Evolutionary conservation across 352 stramenopile species (phyloP), one percentile per base, ranked within the genome.

Genomic region (Globisporangium orthogonon): DNA sequence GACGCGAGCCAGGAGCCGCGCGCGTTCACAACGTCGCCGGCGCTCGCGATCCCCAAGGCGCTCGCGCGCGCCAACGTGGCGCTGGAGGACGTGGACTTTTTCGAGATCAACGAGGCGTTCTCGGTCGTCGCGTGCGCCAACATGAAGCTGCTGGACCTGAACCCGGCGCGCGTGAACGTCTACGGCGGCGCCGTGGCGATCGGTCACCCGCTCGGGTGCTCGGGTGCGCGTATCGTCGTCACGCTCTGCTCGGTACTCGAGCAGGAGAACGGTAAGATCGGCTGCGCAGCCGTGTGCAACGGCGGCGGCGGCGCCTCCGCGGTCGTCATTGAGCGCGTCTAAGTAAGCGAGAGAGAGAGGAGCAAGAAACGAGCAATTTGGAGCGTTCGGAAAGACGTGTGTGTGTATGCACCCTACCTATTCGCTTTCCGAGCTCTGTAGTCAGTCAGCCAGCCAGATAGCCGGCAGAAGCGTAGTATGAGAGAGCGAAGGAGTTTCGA

Each of bases 71-170:
- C 95, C 3, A 76, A 82, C 37, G 29, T 98, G 11, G 41, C 56
- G n/a, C 59, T 90, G 13, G 70, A 65, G 13, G 89, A 98, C 63
- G 75, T 98, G 6, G 92, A 99, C 44, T 98, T 89, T 69, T 93
- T 96, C 67, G 97, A 99, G 76, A 97, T 99, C 61, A 99, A 99
- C 67, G 96, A 99, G 65, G 97, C 96, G 23, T 99, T 99, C 69
- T 81, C 91, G 2, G 94, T 98, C 15, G 96, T 99, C 7, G 76
- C 91, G 0, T 78, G 98, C 18, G 91, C 85, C 2, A 99, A 98
- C 74, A 89, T 84, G 54, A 69, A 96, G 69, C 60, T 98, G 10
- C 47, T 99, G 50, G 77, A 83, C 33, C 64, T 99, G 6, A 86
- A 98, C 70, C 65, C 67, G 23, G 65, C 66, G 35, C 84, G 75